These are phyloP conservation scores for Kwoniella shandongensis DNA, from an alignment of 768 basidiomycete genomes.

Conservation along the genomic window DNA sequence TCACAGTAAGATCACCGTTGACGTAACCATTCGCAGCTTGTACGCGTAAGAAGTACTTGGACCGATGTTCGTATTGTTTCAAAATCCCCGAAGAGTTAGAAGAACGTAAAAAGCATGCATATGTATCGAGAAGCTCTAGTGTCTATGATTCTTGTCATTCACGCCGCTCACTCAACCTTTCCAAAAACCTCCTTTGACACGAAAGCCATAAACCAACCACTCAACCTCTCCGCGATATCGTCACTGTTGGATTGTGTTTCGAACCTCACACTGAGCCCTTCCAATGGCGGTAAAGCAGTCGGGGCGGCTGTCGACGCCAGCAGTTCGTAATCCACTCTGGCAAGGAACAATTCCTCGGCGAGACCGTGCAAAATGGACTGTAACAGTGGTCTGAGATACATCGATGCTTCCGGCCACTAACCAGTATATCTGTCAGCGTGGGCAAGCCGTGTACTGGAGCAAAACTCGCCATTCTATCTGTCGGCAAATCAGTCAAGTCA, in stretches of 20 bases:
- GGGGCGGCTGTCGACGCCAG: slow-evolving; percentile 1
- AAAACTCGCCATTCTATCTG: slow-evolving; percentile 24
- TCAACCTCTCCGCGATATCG: slow-evolving; percentile 8
- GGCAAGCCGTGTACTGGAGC: background rate
- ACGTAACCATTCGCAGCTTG: slow-evolving; percentile 52
- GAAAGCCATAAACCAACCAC: slow-evolving; percentile 16
- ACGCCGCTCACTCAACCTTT: background rate
- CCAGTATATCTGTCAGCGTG: background rate
- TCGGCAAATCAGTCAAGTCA: slow-evolving; percentile 47
- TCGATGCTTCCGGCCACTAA: slow-evolving; percentile 22
- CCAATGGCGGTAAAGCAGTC: slow-evolving; percentile 9
- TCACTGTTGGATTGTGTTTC: background rate
- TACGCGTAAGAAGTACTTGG: slow-evolving; percentile 63
- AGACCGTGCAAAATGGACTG: slow-evolving; percentile 3
- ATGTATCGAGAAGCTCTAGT: background rate
- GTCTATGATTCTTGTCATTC: background rate
- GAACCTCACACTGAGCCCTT: slow-evolving; percentile 4
- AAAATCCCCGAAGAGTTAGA: slow-evolving; percentile 17
- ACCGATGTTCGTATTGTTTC: background rate
- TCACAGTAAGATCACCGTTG: slow-evolving; percentile 4
- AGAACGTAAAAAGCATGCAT: slow-evolving; percentile 16
- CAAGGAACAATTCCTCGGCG: slow-evolving; percentile 1
- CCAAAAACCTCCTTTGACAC: background rate
- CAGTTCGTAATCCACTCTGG: slow-evolving; percentile 14
- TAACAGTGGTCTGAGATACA: slow-evolving; percentile 17